Evolutionary conservation across 1,284 basidiomycete genomes (phyloP).

Genomic region (Polyporus tsugae): DNA sequence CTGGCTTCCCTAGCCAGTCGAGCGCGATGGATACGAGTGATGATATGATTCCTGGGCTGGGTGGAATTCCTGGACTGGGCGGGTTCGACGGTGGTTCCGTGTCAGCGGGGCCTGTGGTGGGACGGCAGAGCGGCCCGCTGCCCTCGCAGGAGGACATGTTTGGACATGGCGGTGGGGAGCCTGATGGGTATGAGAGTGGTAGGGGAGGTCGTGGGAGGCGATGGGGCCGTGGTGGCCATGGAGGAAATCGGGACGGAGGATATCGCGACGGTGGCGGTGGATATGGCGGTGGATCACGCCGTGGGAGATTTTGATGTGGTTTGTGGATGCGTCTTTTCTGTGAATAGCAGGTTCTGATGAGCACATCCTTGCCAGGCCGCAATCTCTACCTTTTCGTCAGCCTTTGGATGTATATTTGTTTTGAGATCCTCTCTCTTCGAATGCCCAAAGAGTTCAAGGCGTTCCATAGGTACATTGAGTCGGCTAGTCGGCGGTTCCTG

Average conservation of each 20-base stretch:
- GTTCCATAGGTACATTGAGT: neutral
- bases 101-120: constrained; percentile 35
- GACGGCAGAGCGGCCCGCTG: constrained; percentile 48
- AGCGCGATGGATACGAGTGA: constrained; percentile 25
- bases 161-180: constrained; percentile 34
- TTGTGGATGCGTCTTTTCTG: neutral
- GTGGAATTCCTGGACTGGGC: constrained; percentile 19
- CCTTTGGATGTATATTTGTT: neutral
- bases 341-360: neutral
- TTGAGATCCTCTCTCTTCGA: neutral
- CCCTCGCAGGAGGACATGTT: constrained; percentile 54
- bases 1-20: constrained; percentile 8
- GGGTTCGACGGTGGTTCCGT: constrained; percentile 27
- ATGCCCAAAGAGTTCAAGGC: neutral
- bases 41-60: constrained; percentile 41
- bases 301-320: constrained; percentile 19
- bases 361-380: neutral
- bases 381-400: neutral
- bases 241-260: constrained; percentile 8
- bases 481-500: neutral
- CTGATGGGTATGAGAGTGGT: constrained; percentile 10
- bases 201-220: constrained; percentile 18
- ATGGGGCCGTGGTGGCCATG: constrained; percentile 19
- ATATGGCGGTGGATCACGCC: constrained; percentile 15
- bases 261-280: constrained; percentile 16